phyloP scores from a whole-genome alignment of 495 filamentous ascomycete genomes.

The Hyaloscypha bicolor region DNA sequence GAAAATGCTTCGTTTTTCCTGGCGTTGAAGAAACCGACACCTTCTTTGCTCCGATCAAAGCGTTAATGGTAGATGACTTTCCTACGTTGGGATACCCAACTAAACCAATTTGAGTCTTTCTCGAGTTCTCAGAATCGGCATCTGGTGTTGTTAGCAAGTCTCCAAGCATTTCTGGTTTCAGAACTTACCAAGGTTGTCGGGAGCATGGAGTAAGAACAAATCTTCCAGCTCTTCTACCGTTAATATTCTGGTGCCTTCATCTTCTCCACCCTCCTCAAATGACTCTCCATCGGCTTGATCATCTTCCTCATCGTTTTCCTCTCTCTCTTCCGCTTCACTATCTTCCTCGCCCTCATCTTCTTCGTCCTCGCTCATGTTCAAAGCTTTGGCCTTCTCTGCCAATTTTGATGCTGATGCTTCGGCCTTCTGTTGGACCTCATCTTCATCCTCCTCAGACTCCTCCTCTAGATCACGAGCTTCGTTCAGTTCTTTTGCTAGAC shows the following conservation, averaged over 20 bases:
- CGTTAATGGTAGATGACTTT: constrained; percentile 99
- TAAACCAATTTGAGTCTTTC: constrained; percentile 86
- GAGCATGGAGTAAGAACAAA: constrained; percentile 78
- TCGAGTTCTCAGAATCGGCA: constrained; percentile 43
- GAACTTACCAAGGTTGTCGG: constrained; percentile 52
- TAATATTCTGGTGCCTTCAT: constrained; percentile 75
- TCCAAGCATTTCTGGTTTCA: not conserved
- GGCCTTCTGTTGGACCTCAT: constrained; percentile 34
- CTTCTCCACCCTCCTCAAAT: constrained; percentile 43
- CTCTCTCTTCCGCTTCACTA: constrained; percentile 46
- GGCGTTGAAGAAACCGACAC: constrained; percentile 97
- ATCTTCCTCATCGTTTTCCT: constrained; percentile 34
- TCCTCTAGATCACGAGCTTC: constrained; percentile 60
- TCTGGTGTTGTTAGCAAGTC: constrained; percentile 24
- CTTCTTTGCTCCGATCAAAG: constrained; percentile 95
- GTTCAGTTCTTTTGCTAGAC: constrained; percentile 84
- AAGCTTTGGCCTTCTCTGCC: constrained; percentile 41
- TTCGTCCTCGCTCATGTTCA: constrained; percentile 27
- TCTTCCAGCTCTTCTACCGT: constrained; percentile 90
- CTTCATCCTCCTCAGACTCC: constrained; percentile 40
- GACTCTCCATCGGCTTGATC: constrained; percentile 20
- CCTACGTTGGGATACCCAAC: constrained; percentile 99
- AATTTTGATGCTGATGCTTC: constrained; percentile 41
- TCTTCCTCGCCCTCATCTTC: constrained; percentile 20
- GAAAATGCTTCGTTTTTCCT: constrained; percentile 99